Evolutionary conservation across 805 yeast genomes (phyloP), one percentile per base, ranked within the genome.

Genomic region (Ogataea methylovora): DNA sequence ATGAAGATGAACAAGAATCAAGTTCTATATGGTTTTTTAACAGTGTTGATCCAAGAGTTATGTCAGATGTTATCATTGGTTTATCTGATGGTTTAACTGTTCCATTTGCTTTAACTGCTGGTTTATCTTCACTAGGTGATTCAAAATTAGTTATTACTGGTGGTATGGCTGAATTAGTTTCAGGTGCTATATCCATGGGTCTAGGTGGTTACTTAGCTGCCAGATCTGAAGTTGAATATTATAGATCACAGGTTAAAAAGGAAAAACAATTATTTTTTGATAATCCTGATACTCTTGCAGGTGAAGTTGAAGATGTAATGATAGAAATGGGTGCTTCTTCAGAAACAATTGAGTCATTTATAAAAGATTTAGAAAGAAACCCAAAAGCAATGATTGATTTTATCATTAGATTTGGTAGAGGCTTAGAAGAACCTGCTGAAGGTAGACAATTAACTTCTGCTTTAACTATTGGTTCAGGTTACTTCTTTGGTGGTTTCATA

Each of bases 91-190:
- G 98, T 4, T 71, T 90, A 44, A 90, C 97, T 0, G 98, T 90
- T 27, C 98, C 98, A n/a, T 90, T 90, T 68, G 98, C 98, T 2
- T 71, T 92, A 46, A 92, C 97, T 2, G 97, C 98, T 0, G 98
- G 97, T 32, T 70, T 90, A 36, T 82, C 95, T 1, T 80, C 94
- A 1, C 70, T 90, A 34, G 98, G 98, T 34, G 84, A 85, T 56
- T 67, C 95, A 13, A 82, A 75, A 56, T 71, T 90, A 43, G 98
- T 90, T 33, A 87, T 90, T 41, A 87, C 97, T 19, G 98, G 97
- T 69, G 98, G 97, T 17, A 75, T 90, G 72, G 97, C 97, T 8
- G 98, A 90, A 65, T 74, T 90, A 46, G 94, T 90, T 4, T 84
- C 95, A 5, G 98, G 98, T 32, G 94, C 97, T 29, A 88, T 90